Percentiles rank a stretch among this genome's conserved stretches.
Evolutionary conservation across 441 rosid genomes (phyloP).

Genomic region (Erodium texanum): DNA sequence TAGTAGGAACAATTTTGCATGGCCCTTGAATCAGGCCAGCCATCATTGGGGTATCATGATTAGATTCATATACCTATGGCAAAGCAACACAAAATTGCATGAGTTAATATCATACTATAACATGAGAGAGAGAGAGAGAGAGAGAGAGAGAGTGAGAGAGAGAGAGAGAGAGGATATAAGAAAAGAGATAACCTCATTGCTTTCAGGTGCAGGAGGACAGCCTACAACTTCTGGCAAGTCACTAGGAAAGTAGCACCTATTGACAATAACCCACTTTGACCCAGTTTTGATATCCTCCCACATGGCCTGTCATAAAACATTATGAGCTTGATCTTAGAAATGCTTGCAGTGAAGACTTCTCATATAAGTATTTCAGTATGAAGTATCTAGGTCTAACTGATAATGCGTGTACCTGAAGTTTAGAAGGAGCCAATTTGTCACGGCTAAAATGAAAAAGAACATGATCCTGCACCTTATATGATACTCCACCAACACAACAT

Average conservation of each 20-base stretch:
- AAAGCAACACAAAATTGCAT: background rate
- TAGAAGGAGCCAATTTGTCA: slow-evolving; percentile 40
- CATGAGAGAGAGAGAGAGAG: background rate
- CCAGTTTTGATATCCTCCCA: slow-evolving; percentile 58
- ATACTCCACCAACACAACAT: slow-evolving; percentile 40
- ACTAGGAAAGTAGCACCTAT: slow-evolving; percentile 48
- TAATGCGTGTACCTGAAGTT: slow-evolving; percentile 45
- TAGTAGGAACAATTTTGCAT: slow-evolving; percentile 48
- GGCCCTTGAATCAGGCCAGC: slow-evolving; percentile 52
- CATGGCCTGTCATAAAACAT: slow-evolving; percentile 43
- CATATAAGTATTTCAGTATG: background rate
- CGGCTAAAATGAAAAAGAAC: slow-evolving; percentile 40
- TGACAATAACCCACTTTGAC: slow-evolving; percentile 50
- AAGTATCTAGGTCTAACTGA: background rate
- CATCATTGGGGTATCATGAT: slow-evolving; percentile 38
- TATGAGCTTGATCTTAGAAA: slow-evolving; percentile 1
- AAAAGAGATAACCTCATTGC: slow-evolving; percentile 40
- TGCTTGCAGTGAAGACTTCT: background rate
- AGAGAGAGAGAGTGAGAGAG: too few species aligned
- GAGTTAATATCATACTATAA: background rate
- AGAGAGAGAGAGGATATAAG: background rate
- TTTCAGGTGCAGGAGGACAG: slow-evolving; percentile 49
- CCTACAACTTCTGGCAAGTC: slow-evolving; percentile 60
- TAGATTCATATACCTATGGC: slow-evolving; percentile 61
- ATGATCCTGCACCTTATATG: slow-evolving; percentile 50